Percentiles rank a stretch among this genome's conserved stretches.
Evolutionary conservation across 1,284 basidiomycete species (phyloP).

Genomic region (Ustilago lituana): DNA sequence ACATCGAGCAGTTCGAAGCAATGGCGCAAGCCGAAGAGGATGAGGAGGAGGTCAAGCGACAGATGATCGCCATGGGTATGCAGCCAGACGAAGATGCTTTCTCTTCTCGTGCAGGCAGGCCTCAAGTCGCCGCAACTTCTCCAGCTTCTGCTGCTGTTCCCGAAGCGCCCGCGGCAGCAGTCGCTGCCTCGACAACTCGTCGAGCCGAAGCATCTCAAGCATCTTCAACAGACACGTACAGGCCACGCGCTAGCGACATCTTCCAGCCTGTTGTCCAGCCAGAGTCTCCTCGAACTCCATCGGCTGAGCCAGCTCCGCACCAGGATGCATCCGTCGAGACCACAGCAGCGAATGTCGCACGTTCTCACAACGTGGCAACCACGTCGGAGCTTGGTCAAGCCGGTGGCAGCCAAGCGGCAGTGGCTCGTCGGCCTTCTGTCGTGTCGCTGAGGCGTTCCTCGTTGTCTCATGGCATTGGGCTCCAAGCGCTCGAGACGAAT

Average conservation of each 20-base stretch:
- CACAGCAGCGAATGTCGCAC: background rate
- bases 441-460: constrained; percentile 30
- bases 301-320: background rate
- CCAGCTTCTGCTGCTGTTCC: background rate
- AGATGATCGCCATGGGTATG: constrained; percentile 51
- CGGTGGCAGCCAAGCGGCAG: background rate
- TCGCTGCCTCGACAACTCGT: constrained; percentile 10
- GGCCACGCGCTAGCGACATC: constrained; percentile 50
- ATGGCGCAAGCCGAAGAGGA: constrained; percentile 55
- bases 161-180: constrained; percentile 1
- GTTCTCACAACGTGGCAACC: background rate
- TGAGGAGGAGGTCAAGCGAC: constrained; percentile 50
- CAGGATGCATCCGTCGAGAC: background rate
- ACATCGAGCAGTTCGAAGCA: constrained; percentile 54
- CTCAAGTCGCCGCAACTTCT: background rate
- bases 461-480: constrained; percentile 46
- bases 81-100: constrained; percentile 49
- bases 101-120: background rate
- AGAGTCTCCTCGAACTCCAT: background rate
- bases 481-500: constrained; percentile 45
- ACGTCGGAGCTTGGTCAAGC: background rate
- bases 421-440: constrained; percentile 8
- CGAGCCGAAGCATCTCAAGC: constrained; percentile 21
- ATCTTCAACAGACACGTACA: constrained; percentile 19
- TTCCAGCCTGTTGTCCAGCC: constrained; percentile 15